Percentiles rank a stretch among this genome's conserved stretches.
These are phyloP conservation scores for Hypomyces perniciosus DNA, from an alignment of 2,329 filamentous ascomycete genomes.

Conservation along the genomic window DNA sequence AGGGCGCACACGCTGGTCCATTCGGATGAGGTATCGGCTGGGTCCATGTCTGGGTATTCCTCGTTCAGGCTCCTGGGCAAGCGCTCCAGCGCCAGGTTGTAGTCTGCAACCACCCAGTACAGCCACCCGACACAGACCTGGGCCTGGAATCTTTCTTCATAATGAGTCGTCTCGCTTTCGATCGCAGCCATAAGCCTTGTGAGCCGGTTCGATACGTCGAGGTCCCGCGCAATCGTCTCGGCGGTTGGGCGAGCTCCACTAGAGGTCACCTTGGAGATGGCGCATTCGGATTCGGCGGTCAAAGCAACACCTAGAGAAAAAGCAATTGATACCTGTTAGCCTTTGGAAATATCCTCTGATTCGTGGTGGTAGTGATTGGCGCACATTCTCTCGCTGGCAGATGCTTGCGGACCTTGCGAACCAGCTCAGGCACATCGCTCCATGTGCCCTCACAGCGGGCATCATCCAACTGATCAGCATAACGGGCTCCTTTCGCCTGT, in stretches of 20 bases:
- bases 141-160: conserved; percentile 67
- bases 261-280: conserved; percentile 50
- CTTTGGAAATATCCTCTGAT: neutral
- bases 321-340: conserved; percentile 2
- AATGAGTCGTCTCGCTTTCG: conserved; percentile 47
- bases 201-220: conserved; percentile 40
- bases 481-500: conserved; percentile 70
- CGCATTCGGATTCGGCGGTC: conserved; percentile 63
- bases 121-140: conserved; percentile 80
- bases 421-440: conserved; percentile 78
- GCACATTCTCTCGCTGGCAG: conserved; percentile 78
- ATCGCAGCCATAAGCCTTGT: conserved; percentile 51
- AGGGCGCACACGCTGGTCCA: conserved; percentile 81
- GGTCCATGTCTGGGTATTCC: conserved; percentile 46
- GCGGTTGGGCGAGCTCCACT: conserved; percentile 37
- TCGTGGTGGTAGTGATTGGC: conserved; percentile 21
- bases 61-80: conserved; percentile 59
- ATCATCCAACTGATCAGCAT: conserved; percentile 75
- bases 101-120: conserved; percentile 71
- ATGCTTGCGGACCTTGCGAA: conserved; percentile 92
- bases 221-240: conserved; percentile 34
- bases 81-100: conserved; percentile 51
- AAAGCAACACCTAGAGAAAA: conserved; percentile 56
- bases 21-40: conserved; percentile 51
- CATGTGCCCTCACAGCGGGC: conserved; percentile 85